phyloP scores from a whole-genome alignment of 1,284 basidiomycete genomes.

The Puccinia triticina region DNA sequence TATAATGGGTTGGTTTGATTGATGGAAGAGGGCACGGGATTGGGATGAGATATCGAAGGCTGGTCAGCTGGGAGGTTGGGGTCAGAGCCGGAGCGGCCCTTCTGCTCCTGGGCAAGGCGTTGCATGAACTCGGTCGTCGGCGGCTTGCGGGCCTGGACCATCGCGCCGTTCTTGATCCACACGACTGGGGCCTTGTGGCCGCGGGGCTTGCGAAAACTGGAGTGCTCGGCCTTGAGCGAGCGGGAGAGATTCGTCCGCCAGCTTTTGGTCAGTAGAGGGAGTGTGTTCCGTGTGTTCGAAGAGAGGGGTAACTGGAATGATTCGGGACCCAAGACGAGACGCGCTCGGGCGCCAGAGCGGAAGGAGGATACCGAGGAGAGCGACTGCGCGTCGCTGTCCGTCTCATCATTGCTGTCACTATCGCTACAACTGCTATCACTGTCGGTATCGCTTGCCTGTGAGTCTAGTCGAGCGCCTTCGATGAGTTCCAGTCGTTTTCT shows the following conservation, averaged over 20 bases:
- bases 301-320: slow-evolving; percentile 33
- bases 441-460: slow-evolving; percentile 33
- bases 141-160: slow-evolving; percentile 45
- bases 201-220: neutral
- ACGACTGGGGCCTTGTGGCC: slow-evolving; percentile 27
- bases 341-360: slow-evolving; percentile 7
- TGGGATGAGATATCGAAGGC: neutral
- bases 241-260: slow-evolving; percentile 31
- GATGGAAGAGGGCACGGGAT: neutral
- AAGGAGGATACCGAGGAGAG: slow-evolving; percentile 28
- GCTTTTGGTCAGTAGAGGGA: slow-evolving; percentile 28
- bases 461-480: slow-evolving; percentile 30
- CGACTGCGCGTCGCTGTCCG: slow-evolving; percentile 18
- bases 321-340: slow-evolving; percentile 9
- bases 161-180: slow-evolving; percentile 48
- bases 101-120: slow-evolving; percentile 33
- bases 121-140: slow-evolving; percentile 48
- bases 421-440: slow-evolving; percentile 48
- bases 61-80: slow-evolving; percentile 1
- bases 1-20: neutral
- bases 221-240: neutral
- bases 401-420: slow-evolving; percentile 31
- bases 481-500: slow-evolving; percentile 41
- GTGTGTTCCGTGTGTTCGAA: slow-evolving; percentile 10
- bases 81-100: slow-evolving; percentile 2